Evolutionary conservation across 2,329 filamentous ascomycete species (phyloP).

Genomic region (Orbilia oligospora): DNA sequence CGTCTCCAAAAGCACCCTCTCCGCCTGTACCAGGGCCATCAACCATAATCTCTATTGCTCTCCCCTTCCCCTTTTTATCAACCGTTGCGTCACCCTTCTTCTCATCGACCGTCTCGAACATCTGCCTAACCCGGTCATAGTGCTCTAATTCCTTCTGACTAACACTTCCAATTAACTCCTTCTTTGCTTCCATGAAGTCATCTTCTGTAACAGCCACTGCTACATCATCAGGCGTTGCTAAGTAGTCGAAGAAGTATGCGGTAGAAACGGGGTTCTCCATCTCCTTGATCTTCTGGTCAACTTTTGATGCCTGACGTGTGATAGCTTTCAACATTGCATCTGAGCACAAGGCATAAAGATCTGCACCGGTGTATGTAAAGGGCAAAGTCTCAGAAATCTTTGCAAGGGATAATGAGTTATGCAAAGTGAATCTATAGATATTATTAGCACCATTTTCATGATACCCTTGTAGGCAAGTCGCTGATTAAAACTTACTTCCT

Average conservation of each 20-base stretch:
- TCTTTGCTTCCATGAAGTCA: constrained; percentile 85
- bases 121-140: constrained; percentile 85
- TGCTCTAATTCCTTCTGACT: constrained; percentile 86
- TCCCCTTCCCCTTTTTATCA: constrained; percentile 67
- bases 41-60: constrained; percentile 65
- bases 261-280: constrained; percentile 76
- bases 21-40: constrained; percentile 63
- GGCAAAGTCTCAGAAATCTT: constrained; percentile 83
- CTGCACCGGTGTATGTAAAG: constrained; percentile 96
- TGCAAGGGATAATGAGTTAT: constrained; percentile 81
- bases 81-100: constrained; percentile 63
- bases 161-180: constrained; percentile 91
- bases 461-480: background rate
- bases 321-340: constrained; percentile 99
- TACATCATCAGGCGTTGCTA: constrained; percentile 84
- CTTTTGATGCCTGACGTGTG: constrained; percentile 85
- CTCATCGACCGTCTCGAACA: constrained; percentile 76
- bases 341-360: constrained; percentile 96
- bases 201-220: constrained; percentile 89
- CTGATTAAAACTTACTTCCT: constrained; percentile 78
- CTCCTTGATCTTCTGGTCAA: constrained; percentile 84
- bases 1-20: constrained; percentile 59
- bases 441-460: constrained; percentile 43
- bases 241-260: constrained; percentile 95
- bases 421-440: constrained; percentile 81